phyloP scores from a whole-genome alignment of 2,329 filamentous ascomycete species.

The Dactylellina haptotyla region DNA sequence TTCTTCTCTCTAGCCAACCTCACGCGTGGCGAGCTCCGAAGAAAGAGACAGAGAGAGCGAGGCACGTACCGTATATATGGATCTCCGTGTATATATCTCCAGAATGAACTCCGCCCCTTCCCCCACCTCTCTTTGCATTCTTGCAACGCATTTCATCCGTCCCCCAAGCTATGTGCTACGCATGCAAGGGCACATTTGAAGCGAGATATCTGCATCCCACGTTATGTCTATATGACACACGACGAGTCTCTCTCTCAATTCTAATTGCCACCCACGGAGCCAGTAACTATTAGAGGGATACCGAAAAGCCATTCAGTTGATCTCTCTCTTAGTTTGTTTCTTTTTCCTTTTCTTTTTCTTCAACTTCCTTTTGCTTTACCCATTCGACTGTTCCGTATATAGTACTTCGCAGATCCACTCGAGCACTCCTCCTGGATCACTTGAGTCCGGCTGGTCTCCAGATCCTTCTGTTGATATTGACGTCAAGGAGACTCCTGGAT shows the following conservation, averaged over 20 bases:
- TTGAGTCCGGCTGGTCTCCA: conserved; percentile 16
- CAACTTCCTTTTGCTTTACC: not conserved
- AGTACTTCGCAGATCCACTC: conserved; percentile 29
- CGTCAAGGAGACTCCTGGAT: conserved; percentile 49
- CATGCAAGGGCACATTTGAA: conserved; percentile 53
- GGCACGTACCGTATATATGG: conserved; percentile 22
- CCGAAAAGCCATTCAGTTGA: not conserved
- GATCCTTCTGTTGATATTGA: conserved; percentile 32
- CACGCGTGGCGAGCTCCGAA: not conserved
- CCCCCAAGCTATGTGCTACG: conserved; percentile 21
- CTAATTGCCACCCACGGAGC: conserved; percentile 23
- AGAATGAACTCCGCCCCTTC: conserved; percentile 26
- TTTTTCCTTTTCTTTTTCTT: no score
- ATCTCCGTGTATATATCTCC: conserved; percentile 27
- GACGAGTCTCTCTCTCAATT: conserved; percentile 27
- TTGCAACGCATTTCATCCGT: conserved; percentile 51
- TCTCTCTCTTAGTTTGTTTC: no score
- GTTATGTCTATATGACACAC: conserved; percentile 51
- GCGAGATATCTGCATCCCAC: conserved; percentile 54
- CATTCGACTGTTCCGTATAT: conserved; percentile 35
- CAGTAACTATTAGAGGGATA: conserved; percentile 1
- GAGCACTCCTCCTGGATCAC: not conserved
- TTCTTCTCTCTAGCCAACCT: not conserved
- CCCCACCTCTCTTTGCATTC: conserved; percentile 43
- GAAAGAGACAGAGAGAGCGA: not conserved